Evolutionary conservation across 768 basidiomycete genomes (phyloP).

Genomic region (Sistotremastrum niveocremeum): DNA sequence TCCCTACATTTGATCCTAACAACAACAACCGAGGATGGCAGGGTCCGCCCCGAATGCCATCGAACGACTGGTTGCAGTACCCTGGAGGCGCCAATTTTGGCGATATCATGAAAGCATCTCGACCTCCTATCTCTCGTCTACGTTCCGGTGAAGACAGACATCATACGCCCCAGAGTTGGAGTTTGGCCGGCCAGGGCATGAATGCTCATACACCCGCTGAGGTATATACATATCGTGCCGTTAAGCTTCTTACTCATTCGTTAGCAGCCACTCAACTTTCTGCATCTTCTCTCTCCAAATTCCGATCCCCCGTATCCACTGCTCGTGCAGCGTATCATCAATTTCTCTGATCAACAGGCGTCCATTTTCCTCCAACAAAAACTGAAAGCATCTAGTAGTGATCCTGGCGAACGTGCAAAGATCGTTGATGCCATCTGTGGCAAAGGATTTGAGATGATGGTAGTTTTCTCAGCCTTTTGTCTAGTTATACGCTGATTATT

Average conservation of each 20-base stretch:
- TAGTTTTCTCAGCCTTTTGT: conserved; percentile 14
- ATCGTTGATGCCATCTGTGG: conserved; percentile 81
- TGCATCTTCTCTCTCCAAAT: conserved; percentile 73
- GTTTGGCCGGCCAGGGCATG: no score
- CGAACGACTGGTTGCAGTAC: no score
- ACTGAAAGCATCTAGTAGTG: conserved; percentile 57
- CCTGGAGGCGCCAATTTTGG: no score
- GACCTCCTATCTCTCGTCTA: no score
- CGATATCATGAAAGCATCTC: no score
- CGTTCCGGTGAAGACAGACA: no score
- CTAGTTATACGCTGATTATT: not conserved
- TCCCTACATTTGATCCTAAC: no score
- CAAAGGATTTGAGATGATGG: conserved; percentile 87
- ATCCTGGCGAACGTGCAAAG: conserved; percentile 59
- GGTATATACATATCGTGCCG: not conserved
- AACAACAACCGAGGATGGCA: no score
- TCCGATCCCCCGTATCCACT: conserved; percentile 73
- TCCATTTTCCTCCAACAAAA: conserved; percentile 87
- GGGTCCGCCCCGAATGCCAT: no score
- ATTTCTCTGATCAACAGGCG: conserved; percentile 81
- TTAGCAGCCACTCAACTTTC: conserved; percentile 73
- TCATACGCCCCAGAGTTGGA: no score
- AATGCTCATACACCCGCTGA: no score
- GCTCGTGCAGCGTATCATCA: conserved; percentile 77
- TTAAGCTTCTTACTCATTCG: not conserved